Percentiles rank a stretch among this genome's conserved stretches.
Conservation (phyloP, 2,329 filamentous ascomycete genomes). For the Cladophialophora bantiana region DNA sequence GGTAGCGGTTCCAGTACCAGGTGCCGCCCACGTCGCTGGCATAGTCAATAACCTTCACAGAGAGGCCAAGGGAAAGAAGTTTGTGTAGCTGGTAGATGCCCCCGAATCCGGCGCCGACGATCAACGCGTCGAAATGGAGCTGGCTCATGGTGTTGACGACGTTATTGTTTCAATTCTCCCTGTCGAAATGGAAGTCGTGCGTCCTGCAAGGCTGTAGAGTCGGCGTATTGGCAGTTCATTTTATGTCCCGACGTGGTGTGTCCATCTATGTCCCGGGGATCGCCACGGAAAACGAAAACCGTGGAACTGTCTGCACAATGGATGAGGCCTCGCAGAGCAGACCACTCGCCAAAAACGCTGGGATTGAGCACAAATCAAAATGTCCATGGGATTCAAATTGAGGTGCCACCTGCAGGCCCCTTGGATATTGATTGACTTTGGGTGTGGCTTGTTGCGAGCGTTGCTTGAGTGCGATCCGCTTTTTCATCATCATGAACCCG, state of each 20-base stretch:
- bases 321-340: background rate
- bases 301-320: constrained; percentile 10
- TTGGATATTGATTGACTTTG: background rate
- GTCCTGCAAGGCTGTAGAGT: background rate
- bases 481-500: background rate
- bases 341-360: background rate
- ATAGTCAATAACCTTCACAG: constrained; percentile 59
- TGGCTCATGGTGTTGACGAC: background rate
- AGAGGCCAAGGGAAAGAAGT: constrained; percentile 58
- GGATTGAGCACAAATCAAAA: background rate
- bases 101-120: constrained; percentile 45
- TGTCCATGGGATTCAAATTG: background rate
- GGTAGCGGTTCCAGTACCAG: constrained; percentile 50
- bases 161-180: background rate
- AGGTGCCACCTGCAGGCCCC: background rate
- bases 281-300: constrained; percentile 24
- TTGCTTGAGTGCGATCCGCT: background rate
- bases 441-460: background rate
- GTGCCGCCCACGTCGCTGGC: constrained; percentile 53
- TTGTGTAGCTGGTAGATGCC: constrained; percentile 61
- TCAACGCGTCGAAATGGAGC: constrained; percentile 39
- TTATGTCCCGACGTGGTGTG: background rate
- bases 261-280: background rate
- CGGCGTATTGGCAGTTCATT: background rate
- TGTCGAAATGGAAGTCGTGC: background rate